These are phyloP conservation scores for Moniliophthora roreri DNA, from an alignment of 1,284 basidiomycete genomes.

Conservation along the genomic window DNA sequence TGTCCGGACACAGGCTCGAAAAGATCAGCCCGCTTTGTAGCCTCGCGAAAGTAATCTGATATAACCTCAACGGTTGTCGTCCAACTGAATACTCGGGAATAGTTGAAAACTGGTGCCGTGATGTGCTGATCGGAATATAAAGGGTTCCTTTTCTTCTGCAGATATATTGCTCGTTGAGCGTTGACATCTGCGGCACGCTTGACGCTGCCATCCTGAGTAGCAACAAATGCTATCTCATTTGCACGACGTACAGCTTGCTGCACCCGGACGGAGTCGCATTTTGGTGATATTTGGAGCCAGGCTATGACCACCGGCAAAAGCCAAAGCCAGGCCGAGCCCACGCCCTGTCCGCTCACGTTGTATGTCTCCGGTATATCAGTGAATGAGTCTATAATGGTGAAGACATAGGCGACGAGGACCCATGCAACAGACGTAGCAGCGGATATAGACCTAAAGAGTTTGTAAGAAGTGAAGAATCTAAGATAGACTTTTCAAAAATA, in stretches of 20 bases:
- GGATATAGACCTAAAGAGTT: conserved; percentile 42
- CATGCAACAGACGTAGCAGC: conserved; percentile 37
- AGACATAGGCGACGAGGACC: conserved; percentile 42
- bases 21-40: conserved; percentile 9
- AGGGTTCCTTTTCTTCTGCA: conserved; percentile 4
- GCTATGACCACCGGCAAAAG: conserved; percentile 43
- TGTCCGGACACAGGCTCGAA: conserved; percentile 12
- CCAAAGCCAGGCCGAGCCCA: conserved; percentile 41
- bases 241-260: conserved; percentile 29
- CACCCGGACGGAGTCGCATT: conserved; percentile 36
- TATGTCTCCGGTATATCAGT: conserved; percentile 19
- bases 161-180: conserved; percentile 19
- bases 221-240: conserved; percentile 28
- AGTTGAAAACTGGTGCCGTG: conserved; percentile 25
- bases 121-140: conserved; percentile 18
- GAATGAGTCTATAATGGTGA: conserved; percentile 40
- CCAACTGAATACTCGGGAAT: conserved; percentile 24
- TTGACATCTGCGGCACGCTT: conserved; percentile 12
- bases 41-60: conserved; percentile 17
- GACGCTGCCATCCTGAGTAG: conserved; percentile 12
- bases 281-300: conserved; percentile 35
- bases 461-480: no score
- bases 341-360: conserved; percentile 33
- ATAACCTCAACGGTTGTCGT: conserved; percentile 19
- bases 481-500: no score